These are phyloP conservation scores for Trichoderma virens DNA, from an alignment of 495 filamentous ascomycete species.

Conservation along the genomic window DNA sequence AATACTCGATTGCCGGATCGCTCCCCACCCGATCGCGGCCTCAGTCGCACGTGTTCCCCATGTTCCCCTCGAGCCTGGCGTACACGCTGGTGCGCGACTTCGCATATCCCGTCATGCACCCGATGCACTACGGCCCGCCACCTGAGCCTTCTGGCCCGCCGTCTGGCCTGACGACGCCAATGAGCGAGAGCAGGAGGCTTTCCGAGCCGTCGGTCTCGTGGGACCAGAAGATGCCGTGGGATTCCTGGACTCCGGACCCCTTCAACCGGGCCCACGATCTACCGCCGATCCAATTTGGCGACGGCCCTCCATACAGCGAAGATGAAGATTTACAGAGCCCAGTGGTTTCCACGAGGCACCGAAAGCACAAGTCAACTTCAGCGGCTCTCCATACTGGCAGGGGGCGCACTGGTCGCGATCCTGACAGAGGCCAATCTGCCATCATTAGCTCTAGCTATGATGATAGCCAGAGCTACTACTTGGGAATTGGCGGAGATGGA, in stretches of 20 bases:
- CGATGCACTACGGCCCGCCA: conserved; percentile 88
- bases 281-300: conserved; percentile 77
- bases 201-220: conserved; percentile 70
- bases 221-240: conserved; percentile 50
- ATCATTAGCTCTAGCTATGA: conserved; percentile 35
- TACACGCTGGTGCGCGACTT: conserved; percentile 93
- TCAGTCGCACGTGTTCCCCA: conserved; percentile 65
- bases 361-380: conserved; percentile 71
- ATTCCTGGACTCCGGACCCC: conserved; percentile 35
- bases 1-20: conserved; percentile 57
- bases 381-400: conserved; percentile 30
- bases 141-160: conserved; percentile 57
- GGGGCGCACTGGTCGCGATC: conserved; percentile 35
- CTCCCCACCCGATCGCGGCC: conserved; percentile 69
- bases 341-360: conserved; percentile 68
- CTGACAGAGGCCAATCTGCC: conserved; percentile 27
- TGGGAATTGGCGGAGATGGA: conserved; percentile 62
- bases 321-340: conserved; percentile 94
- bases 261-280: conserved; percentile 52
- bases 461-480: conserved; percentile 54
- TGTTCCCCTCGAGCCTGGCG: conserved; percentile 80
- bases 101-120: conserved; percentile 76
- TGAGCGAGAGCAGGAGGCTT: conserved; percentile 69
- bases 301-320: conserved; percentile 94
- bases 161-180: conserved; percentile 76